Evolutionary conservation across 2,329 filamentous ascomycete species (phyloP), one percentile per base, ranked within the genome.

Genomic region (Aspergillus felis): DNA sequence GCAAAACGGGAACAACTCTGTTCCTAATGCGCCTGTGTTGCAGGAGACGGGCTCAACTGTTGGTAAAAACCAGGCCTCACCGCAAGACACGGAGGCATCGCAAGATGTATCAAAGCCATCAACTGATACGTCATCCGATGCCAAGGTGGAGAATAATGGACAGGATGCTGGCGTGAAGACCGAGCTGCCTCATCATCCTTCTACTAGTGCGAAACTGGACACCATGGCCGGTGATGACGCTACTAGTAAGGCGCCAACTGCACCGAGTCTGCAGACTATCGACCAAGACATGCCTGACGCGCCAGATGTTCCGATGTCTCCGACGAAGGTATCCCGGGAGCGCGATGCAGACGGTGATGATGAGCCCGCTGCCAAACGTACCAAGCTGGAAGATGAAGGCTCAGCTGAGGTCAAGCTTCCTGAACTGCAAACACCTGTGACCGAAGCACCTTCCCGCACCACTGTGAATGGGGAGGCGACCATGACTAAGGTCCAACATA

Each of bases 311-410:
- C 79, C 82, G 0, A 68, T 74, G 3, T 77, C 78, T 1, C 75
- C 77, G 3, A 71, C 72, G 3, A 93, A 92, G 75, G 70, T 88
- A 12, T 81, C 90, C 1, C 86, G 91, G 10, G 88, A 87, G 64
- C 87, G 92, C 14, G 91, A 96, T 57, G 87, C 91, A 4, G 91
- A 96, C 62, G 77, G 61, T 12, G 65, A 62, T 20, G 79, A 80
- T 22, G 78, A 91, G 62, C 91, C 88, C 54, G 84, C 84, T 17
- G 84, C 91, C 1, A 97, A 97, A 79, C 87, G 92, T 27, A 85
- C 90, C 41, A 93, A 87, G 75, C 89, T 90, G 0, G 88, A 89
- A 17, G 79, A 79, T 12, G 78, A 81, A 47, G 76, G 76, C 22
- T 60, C 67, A 1, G 77, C 64, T 4, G 76, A 76, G 46, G 78